Percentiles rank a stretch among this genome's conserved stretches.
Conservation (phyloP, 768 basidiomycete genomes). For the Suillus americanus region DNA sequence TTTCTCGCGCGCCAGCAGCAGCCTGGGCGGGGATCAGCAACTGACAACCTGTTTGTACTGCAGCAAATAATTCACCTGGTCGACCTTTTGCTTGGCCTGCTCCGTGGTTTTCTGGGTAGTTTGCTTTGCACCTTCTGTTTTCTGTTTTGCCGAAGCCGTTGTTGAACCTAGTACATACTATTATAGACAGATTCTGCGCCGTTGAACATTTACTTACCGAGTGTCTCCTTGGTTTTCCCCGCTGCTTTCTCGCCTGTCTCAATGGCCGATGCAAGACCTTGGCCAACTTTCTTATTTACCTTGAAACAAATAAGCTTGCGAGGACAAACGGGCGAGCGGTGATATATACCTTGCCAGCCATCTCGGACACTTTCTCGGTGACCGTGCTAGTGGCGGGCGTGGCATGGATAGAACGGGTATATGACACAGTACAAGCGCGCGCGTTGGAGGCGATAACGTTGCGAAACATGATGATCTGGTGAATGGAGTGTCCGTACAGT, state of each 20-base stretch:
- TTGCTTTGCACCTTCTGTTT: slow-evolving; percentile 7
- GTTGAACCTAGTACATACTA: slow-evolving; percentile 1
- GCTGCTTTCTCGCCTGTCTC: slow-evolving; percentile 42
- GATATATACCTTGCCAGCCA: slow-evolving; percentile 34
- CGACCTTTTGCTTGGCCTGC: slow-evolving; percentile 15
- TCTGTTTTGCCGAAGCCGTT: slow-evolving; percentile 6
- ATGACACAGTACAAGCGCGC: not conserved
- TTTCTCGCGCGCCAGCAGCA: slow-evolving; percentile 15
- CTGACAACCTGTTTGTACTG: not conserved
- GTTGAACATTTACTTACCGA: slow-evolving; percentile 25
- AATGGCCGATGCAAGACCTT: slow-evolving; percentile 39
- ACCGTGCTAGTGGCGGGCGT: slow-evolving; percentile 31
- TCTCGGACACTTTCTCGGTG: slow-evolving; percentile 39
- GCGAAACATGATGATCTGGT: not conserved
- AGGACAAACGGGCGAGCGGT: not conserved
- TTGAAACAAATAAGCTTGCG: slow-evolving; percentile 12
- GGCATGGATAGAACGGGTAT: slow-evolving; percentile 26
- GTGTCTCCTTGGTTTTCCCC: slow-evolving; percentile 36
- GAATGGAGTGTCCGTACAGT: not conserved
- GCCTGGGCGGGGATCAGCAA: slow-evolving; percentile 9
- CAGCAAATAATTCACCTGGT: slow-evolving; percentile 5
- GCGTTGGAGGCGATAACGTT: slow-evolving; percentile 1
- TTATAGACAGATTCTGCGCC: not conserved
- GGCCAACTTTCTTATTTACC: slow-evolving; percentile 42
- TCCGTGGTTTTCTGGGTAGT: slow-evolving; percentile 8